A percentile compares a stretch with the other conserved stretches of the same genome.
Conservation (phyloP, 805 yeast species). For the Hemisphaericaspora nanyangensis region DNA sequence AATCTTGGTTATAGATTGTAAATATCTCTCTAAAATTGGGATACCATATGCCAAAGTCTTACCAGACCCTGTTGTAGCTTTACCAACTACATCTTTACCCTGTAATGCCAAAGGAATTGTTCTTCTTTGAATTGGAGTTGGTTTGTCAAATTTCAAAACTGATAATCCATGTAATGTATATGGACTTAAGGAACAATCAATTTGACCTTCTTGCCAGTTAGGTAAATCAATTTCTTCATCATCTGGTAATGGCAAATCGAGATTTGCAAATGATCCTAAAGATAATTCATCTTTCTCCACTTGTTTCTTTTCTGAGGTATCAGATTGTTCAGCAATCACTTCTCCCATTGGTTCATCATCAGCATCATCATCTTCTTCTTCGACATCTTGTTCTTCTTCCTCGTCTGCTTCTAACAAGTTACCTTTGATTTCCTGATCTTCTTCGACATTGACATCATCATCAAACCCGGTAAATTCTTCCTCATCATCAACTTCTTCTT, state of each 20-base stretch:
- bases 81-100: constrained; percentile 85
- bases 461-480: constrained; percentile 25
- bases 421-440: constrained; percentile 13
- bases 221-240: constrained; percentile 48
- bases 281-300: constrained; percentile 3
- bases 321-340: too few relatives aligned
- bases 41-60: constrained; percentile 94
- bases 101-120: constrained; percentile 71
- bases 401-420: constrained; percentile 15
- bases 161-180: constrained; percentile 61
- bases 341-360: neutral
- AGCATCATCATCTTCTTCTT: constrained; percentile 1
- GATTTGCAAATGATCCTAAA: constrained; percentile 26
- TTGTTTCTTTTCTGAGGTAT: neutral
- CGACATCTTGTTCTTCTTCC: constrained; percentile 4
- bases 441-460: constrained; percentile 18
- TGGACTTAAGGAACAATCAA: constrained; percentile 43
- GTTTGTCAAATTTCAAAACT: constrained; percentile 54
- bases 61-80: constrained; percentile 97
- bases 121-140: constrained; percentile 79
- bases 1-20: constrained; percentile 21
- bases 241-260: constrained; percentile 25
- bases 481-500: constrained; percentile 17
- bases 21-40: constrained; percentile 74
- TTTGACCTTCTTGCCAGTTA: constrained; percentile 52